Base-by-base conservation (phyloP, 2,329 filamentous ascomycete genomes). In the Aspergillus sp. region DNA sequence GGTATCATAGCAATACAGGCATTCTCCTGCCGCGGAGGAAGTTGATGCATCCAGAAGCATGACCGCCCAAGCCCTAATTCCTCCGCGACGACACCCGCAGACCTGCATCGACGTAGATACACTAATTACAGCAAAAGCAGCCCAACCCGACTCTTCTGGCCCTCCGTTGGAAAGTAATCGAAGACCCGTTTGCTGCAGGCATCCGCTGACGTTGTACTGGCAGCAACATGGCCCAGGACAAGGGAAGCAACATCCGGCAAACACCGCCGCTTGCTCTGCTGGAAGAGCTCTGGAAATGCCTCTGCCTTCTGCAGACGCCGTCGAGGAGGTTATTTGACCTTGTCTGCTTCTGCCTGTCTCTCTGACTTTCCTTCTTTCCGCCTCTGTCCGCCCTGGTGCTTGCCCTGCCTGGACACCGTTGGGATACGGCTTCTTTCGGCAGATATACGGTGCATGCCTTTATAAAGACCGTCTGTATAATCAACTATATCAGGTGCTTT, bases 141-240 rank as follows among this genome's bases (percentile, higher is more conserved):
- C 19, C 6, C 5, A 22, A 22, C 19, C 19, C 5, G 19, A 22
- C 19, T 22, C 19, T 22, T 22, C 19, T 22, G 19, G 19, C 10
- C 19, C n/a, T 13, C 7, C 8, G 17, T n/a, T 19, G 29, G 12
- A 30, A 30, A 22, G 30, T 8, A 10, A 15, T 26, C 7, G 30
- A 19, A 25, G 13, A 15, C 8, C 4, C 16, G 32, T 34, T 34
- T 30, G 36, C 42, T 49, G 47, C 47, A 48, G 45, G 34, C 42
- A 43, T 41, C 47, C 47, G 45, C 31, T 26, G 32, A 30, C 7
- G 45, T 47, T 40, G 45, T 46, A 46, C 45, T 43, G 39, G 26
- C 14, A 15, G 37, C 38, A 47, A 41, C 36, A 37, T 35, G 30
- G 22, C 15, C 15, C 10, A 22, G 19, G 10, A 6, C 6, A 22